phyloP scores from a whole-genome alignment of 1,284 basidiomycete genomes.

The Cutaneotrichosporon dermatis region DNA sequence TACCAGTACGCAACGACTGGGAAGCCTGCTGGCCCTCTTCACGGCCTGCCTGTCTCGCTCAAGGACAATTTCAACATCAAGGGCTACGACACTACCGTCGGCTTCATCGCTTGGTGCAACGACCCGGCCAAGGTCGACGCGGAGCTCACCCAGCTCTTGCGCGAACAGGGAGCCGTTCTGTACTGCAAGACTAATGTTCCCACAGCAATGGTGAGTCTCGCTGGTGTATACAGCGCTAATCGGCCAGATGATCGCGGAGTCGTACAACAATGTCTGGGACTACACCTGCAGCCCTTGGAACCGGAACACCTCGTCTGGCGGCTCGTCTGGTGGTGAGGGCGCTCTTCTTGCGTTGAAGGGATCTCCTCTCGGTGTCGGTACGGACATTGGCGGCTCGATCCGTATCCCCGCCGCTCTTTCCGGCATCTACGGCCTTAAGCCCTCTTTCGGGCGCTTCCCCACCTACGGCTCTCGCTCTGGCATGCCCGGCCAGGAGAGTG shows the following conservation, averaged over 20 bases:
- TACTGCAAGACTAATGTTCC: constrained; percentile 44
- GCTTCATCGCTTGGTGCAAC: constrained; percentile 35
- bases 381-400: constrained; percentile 68
- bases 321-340: constrained; percentile 61
- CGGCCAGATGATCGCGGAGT: constrained; percentile 34
- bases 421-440: constrained; percentile 65
- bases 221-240: not conserved
- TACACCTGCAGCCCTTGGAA: constrained; percentile 64
- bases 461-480: constrained; percentile 62
- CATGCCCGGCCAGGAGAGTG: constrained; percentile 64
- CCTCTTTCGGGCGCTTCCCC: constrained; percentile 66
- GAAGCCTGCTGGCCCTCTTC: constrained; percentile 50
- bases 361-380: constrained; percentile 62
- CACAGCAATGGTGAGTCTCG: constrained; percentile 28
- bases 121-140: constrained; percentile 29
- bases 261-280: constrained; percentile 55
- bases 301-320: constrained; percentile 55
- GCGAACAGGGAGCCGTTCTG: constrained; percentile 34
- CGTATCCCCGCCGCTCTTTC: constrained; percentile 63
- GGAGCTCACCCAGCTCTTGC: constrained; percentile 33
- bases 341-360: constrained; percentile 58
- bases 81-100: constrained; percentile 46
- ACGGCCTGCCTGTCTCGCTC: constrained; percentile 54
- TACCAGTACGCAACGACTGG: constrained; percentile 42
- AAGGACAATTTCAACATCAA: constrained; percentile 46